Evolutionary conservation across 2,329 filamentous ascomycete species (phyloP).

Genomic region (Chalaropsis thielavioides): DNA sequence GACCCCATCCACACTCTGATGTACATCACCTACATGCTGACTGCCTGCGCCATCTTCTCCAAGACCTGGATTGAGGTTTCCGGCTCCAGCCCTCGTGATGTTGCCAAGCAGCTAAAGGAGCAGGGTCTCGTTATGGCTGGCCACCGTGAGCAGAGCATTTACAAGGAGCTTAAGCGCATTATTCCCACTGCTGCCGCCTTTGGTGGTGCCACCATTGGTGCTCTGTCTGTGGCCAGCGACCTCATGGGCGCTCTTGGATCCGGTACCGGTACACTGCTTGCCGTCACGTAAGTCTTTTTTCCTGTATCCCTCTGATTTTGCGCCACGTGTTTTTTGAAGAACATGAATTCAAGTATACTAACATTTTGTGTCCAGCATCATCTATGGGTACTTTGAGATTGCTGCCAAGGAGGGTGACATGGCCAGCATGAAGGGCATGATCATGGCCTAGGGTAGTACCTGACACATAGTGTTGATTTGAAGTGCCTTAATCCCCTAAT

Average conservation of each 20-base stretch:
- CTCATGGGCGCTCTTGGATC: slow-evolving; percentile 90
- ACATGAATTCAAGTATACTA: slow-evolving; percentile 21
- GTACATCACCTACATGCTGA: slow-evolving; percentile 96
- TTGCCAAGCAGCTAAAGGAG: slow-evolving; percentile 99
- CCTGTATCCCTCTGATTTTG: neutral
- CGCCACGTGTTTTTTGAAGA: neutral
- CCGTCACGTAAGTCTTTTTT: slow-evolving; percentile 70
- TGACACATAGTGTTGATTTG: neutral
- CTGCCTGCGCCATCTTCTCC: slow-evolving; percentile 94
- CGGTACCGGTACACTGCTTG: slow-evolving; percentile 92
- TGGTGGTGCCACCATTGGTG: slow-evolving; percentile 97
- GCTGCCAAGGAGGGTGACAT: slow-evolving; percentile 97
- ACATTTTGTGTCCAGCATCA: slow-evolving; percentile 52
- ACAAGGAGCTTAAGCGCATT: slow-evolving; percentile 98
- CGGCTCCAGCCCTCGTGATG: slow-evolving; percentile 90
- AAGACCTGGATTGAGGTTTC: slow-evolving; percentile 99
- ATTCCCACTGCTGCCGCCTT: slow-evolving; percentile 97
- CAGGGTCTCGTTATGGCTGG: slow-evolving; percentile 99
- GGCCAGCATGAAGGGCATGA: slow-evolving; percentile 61
- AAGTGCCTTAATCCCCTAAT: slow-evolving; percentile 3
- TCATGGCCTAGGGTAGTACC: slow-evolving; percentile 43
- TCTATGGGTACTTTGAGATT: slow-evolving; percentile 99
- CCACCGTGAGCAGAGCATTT: slow-evolving; percentile 99
- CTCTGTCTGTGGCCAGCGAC: slow-evolving; percentile 87
- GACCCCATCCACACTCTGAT: slow-evolving; percentile 93